Evolutionary conservation across 371 early-diverging fungal genomes (phyloP).

Genomic region (Choanephora cucurbitarum): DNA sequence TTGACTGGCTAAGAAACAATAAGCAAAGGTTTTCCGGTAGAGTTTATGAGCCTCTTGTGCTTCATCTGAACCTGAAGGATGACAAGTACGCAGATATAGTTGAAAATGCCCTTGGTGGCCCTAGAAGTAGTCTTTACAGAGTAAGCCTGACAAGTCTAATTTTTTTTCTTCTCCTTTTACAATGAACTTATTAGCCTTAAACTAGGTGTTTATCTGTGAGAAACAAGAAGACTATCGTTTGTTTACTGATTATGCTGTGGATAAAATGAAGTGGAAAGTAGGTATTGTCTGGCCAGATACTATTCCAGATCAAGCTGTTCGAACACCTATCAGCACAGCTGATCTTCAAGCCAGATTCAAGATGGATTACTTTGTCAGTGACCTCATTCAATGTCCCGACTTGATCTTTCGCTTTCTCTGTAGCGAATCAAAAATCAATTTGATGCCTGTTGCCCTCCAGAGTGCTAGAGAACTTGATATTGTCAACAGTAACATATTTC

Average conservation of each 20-base stretch:
- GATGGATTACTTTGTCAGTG: conserved; percentile 74
- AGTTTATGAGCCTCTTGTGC: conserved; percentile 75
- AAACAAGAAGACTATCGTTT: conserved; percentile 73
- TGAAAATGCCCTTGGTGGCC: conserved; percentile 58
- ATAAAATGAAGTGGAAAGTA: conserved; percentile 57
- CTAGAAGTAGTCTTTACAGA: conserved; percentile 36
- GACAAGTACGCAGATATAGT: conserved; percentile 60
- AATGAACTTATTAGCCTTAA: conserved; percentile 1
- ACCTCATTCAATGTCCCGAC: conserved; percentile 77
- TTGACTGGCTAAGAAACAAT: conserved; percentile 68
- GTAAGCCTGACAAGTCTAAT: conserved; percentile 27
- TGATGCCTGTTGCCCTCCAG: conserved; percentile 57
- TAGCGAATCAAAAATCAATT: conserved; percentile 55
- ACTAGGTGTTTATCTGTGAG: conserved; percentile 83
- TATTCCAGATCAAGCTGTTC: conserved; percentile 33
- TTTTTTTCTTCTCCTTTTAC: not conserved
- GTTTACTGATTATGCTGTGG: conserved; percentile 65
- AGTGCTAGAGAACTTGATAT: conserved; percentile 43
- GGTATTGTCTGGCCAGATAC: conserved; percentile 59
- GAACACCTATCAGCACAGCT: conserved; percentile 43
- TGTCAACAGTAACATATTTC: conserved; percentile 29
- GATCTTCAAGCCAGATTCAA: conserved; percentile 47
- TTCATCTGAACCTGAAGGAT: conserved; percentile 70
- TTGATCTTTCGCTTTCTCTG: conserved; percentile 71
- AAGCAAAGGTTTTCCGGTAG: conserved; percentile 60